Conservation (phyloP, 345 rosid genomes). For the Odontarrhena argentea region DNA sequence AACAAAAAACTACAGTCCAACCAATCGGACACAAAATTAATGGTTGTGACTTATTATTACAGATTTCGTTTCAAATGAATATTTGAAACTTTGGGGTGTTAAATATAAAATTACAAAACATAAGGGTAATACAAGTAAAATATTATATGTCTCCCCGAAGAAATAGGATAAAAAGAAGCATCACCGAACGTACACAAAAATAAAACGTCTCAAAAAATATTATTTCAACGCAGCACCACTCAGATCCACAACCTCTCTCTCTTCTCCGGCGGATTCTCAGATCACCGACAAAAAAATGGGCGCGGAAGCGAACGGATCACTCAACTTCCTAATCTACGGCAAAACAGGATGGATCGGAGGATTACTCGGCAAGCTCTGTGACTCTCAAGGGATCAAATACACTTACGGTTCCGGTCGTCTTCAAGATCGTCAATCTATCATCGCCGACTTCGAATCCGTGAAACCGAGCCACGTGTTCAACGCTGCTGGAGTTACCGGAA, state of each 20-base stretch:
- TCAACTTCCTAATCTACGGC: conserved; percentile 88
- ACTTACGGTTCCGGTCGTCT: conserved; percentile 83
- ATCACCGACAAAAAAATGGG: conserved; percentile 51
- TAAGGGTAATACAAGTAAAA: conserved; percentile 1
- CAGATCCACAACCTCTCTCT: conserved; percentile 25
- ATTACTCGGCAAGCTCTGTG: conserved; percentile 72
- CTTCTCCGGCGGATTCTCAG: neutral
- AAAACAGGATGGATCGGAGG: conserved; percentile 97
- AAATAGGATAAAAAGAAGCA: conserved; percentile 37
- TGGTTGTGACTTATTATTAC: no score
- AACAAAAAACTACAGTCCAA: no score
- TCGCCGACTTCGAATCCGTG: conserved; percentile 60
- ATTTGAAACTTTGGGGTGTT: neutral
- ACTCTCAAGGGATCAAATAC: conserved; percentile 61
- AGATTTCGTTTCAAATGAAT: neutral
- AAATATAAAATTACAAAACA: conserved; percentile 2
- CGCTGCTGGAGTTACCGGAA: conserved; percentile 94
- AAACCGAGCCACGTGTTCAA: conserved; percentile 86
- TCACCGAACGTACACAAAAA: conserved; percentile 10
- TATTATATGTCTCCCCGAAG: neutral
- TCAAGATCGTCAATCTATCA: conserved; percentile 66
- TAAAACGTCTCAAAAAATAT: conserved; percentile 2
- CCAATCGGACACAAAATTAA: no score
- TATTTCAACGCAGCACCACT: neutral
- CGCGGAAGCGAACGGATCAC: conserved; percentile 53